Base-by-base conservation (phyloP, 371 early-diverging fungal species). In the Mucor velutinosus region DNA sequence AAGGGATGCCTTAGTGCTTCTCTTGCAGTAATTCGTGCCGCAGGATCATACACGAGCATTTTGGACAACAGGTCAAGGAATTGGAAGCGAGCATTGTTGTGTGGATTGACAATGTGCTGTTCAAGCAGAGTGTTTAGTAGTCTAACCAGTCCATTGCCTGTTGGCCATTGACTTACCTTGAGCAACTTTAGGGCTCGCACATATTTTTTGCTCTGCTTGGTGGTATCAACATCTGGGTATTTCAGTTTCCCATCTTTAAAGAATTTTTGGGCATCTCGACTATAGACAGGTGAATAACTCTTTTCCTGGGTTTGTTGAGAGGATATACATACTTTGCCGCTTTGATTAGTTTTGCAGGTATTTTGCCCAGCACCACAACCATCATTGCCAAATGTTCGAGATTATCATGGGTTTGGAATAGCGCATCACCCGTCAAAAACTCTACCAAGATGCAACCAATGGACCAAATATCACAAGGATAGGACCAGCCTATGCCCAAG, bases 401-500 rank as follows among this genome's bases (percentile, higher is more conserved):
- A 78, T 95, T 92, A 70, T 95, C 94, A 61, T 94, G 95, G 1
- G 96, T 94, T 70, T 94, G 95, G 77, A 98, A 98, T 60, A 98
- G 77, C 1, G 99, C 97, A 67, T 95, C 95, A 11, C 99, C 99
- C 0, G 95, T 97, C 47, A 91, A 86, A 51, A 98, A 87, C 80
- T 98, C 99, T 17, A 95, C 89, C 4, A 98, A 82, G 58, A 98
- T 97, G 78, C 99, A 98, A 3, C 99, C 99, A 65, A 97, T 80
- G 5, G 97, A 97, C 99, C 99, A 98, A 71, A 97, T 91, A 78
- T 98, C 98, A 79, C 97, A 97, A 35, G 96, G 94, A 78, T 89
- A 97, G 47, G 95, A 94, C 97, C 97, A 98, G 51, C 96, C 95
- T 45, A 92, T 75, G 37, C 85, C 86, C 62, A 98, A 77, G 55